phyloP scores from a whole-genome alignment of 2,329 filamentous ascomycete species.

The Sarocladium brachiariae region DNA sequence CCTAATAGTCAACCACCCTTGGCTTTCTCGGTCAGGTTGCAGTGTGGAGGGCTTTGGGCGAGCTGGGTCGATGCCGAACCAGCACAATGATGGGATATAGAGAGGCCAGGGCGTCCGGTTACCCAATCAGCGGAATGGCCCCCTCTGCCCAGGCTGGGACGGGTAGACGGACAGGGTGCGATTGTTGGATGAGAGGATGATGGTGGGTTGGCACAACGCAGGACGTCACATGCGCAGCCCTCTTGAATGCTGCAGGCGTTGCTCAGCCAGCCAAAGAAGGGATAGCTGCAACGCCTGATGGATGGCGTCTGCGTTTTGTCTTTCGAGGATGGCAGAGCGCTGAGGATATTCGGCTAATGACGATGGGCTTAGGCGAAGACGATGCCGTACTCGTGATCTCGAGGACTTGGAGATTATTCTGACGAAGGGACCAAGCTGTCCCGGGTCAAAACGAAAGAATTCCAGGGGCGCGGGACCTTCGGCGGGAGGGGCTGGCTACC shows the following conservation, averaged over 20 bases:
- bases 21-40: not conserved
- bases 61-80: not conserved
- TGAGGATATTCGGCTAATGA: not conserved
- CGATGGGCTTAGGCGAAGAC: not conserved
- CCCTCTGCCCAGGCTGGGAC: constrained; percentile 1
- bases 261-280: not conserved
- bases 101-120: not conserved
- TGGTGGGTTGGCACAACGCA: constrained; percentile 5
- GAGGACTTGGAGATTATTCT: not conserved
- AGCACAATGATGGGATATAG: not conserved
- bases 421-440: too few species aligned
- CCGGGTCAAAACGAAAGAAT: not conserved
- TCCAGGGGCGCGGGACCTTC: constrained; percentile 5
- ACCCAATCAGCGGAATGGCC: not conserved
- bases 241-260: not conserved
- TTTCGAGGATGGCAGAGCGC: not conserved
- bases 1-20: not conserved
- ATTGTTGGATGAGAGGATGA: not conserved
- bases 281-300: not conserved
- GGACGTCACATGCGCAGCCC: constrained; percentile 6
- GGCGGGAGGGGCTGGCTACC: too few species aligned
- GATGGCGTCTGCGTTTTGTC: not conserved
- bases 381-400: not conserved
- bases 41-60: not conserved
- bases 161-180: not conserved